Percentiles rank a stretch among this genome's conserved stretches.
These are phyloP conservation scores for Drosera capensis DNA, from an alignment of 148 eudicot species.

Conservation along the genomic window DNA sequence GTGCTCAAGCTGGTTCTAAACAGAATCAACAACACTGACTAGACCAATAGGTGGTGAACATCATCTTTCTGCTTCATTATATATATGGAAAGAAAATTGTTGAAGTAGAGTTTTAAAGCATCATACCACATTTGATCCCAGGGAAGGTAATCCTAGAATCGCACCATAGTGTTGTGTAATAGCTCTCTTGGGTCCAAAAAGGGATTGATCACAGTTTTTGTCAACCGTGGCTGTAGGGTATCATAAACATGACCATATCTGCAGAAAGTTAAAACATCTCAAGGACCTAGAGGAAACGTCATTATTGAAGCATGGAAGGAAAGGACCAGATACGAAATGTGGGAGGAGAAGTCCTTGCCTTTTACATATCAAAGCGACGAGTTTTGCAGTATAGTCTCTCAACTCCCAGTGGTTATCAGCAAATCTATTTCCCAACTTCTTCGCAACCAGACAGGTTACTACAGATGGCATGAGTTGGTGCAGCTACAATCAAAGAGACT, in stretches of 20 bases:
- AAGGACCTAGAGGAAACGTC: too few relatives aligned
- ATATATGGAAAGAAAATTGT: too few relatives aligned
- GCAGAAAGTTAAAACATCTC: constrained; percentile 8
- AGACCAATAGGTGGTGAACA: too few relatives aligned
- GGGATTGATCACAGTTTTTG: constrained; percentile 54
- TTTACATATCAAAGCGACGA: constrained; percentile 68
- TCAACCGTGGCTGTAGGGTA: constrained; percentile 64
- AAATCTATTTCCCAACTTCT: constrained; percentile 50
- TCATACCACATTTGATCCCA: constrained; percentile 68
- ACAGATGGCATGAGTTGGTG: constrained; percentile 77
- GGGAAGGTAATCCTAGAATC: constrained; percentile 64
- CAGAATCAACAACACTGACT: too few relatives aligned
- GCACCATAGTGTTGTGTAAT: constrained; percentile 80
- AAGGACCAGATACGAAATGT: not conserved
- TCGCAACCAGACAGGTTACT: constrained; percentile 64
- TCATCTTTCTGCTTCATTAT: too few relatives aligned
- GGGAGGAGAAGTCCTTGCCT: constrained; percentile 24
- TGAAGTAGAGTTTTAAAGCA: too few relatives aligned
- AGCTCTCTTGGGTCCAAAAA: constrained; percentile 62
- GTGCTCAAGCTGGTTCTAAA: too few relatives aligned
- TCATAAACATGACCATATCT: constrained; percentile 60
- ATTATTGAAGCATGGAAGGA: not conserved
- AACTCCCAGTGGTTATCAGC: constrained; percentile 74
- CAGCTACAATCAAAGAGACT: constrained; percentile 28
- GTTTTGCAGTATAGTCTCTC: constrained; percentile 57